These are phyloP conservation scores for Gaeumannomyces tritici DNA, from an alignment of 2,329 filamentous ascomycete genomes.

Conservation along the genomic window DNA sequence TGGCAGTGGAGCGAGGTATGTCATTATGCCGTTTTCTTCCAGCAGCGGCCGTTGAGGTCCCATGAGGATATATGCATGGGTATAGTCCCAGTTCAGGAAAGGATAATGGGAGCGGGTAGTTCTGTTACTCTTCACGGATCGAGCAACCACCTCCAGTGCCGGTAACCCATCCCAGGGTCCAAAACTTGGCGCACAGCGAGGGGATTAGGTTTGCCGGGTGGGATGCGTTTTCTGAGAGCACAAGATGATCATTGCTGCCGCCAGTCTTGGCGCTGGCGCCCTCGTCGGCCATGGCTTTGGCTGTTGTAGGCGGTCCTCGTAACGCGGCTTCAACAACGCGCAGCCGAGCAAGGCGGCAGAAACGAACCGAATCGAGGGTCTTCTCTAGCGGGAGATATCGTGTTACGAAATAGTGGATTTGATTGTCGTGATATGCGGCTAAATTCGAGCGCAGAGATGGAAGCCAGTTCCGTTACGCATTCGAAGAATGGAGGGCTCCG, in stretches of 20 bases:
- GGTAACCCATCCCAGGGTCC: constrained; percentile 88
- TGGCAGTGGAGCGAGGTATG: constrained; percentile 29
- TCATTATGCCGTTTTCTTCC: background rate
- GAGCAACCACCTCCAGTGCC: constrained; percentile 77
- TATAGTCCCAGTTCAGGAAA: background rate
- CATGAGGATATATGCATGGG: background rate
- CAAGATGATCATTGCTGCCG: constrained; percentile 39
- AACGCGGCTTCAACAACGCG: background rate
- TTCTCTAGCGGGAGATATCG: background rate
- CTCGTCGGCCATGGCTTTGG: background rate
- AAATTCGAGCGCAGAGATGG: background rate
- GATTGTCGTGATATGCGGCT: constrained; percentile 1
- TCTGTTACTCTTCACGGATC: constrained; percentile 52
- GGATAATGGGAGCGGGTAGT: background rate
- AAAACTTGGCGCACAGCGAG: constrained; percentile 89
- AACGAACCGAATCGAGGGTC: background rate
- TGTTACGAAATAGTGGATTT: background rate
- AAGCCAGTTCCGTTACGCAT: background rate
- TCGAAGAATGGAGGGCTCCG: background rate
- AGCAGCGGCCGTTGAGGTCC: too few species aligned
- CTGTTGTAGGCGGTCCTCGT: background rate
- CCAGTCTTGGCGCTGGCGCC: background rate
- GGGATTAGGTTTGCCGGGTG: constrained; percentile 96
- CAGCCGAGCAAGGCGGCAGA: background rate
- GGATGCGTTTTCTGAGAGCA: constrained; percentile 58